These are phyloP conservation scores for Colletotrichum musicola DNA, from an alignment of 2,329 filamentous ascomycete genomes.

Conservation along the genomic window DNA sequence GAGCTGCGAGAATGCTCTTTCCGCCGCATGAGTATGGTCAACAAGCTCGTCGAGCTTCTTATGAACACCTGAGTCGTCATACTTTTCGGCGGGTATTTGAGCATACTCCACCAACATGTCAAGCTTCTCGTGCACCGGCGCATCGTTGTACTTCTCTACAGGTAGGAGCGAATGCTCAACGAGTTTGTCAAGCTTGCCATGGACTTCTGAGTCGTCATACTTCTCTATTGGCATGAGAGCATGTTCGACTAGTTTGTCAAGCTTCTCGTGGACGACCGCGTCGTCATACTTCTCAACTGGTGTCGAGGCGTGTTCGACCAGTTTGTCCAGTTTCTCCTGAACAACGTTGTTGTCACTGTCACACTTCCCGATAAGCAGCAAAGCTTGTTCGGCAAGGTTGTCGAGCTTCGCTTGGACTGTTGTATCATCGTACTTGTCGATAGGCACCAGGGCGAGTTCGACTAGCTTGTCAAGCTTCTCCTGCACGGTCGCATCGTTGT, in stretches of 20 bases:
- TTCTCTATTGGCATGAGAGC: slow-evolving; percentile 47
- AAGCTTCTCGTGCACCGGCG: slow-evolving; percentile 45
- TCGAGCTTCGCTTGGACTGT: slow-evolving; percentile 46
- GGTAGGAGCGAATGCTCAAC: slow-evolving; percentile 31
- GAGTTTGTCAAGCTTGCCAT: slow-evolving; percentile 27
- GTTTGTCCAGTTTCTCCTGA: slow-evolving; percentile 71
- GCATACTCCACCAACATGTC: slow-evolving; percentile 50
- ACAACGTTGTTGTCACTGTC: slow-evolving; percentile 56
- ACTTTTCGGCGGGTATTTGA: slow-evolving; percentile 36
- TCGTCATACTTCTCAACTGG: slow-evolving; percentile 44
- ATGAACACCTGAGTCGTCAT: slow-evolving; percentile 44
- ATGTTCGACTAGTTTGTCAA: slow-evolving; percentile 66
- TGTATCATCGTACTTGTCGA: slow-evolving; percentile 42
- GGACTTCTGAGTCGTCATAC: slow-evolving; percentile 19
- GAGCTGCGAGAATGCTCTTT: slow-evolving; percentile 79
- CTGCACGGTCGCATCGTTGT: slow-evolving; percentile 18
- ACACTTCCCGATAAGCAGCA: slow-evolving; percentile 24
- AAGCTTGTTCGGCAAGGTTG: slow-evolving; percentile 71
- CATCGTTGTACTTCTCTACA: slow-evolving; percentile 42
- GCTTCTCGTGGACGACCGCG: slow-evolving; percentile 44
- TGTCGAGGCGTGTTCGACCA: slow-evolving; percentile 43
- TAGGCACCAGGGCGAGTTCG: slow-evolving; percentile 23
- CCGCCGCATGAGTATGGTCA: slow-evolving; percentile 73
- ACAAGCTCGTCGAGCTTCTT: slow-evolving; percentile 61
- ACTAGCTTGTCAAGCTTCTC: slow-evolving; percentile 32